Percentiles rank a stretch among this genome's conserved stretches.
phyloP scores from a whole-genome alignment of 2,329 filamentous ascomycete genomes.

The Rhynchosporium agropyri region DNA sequence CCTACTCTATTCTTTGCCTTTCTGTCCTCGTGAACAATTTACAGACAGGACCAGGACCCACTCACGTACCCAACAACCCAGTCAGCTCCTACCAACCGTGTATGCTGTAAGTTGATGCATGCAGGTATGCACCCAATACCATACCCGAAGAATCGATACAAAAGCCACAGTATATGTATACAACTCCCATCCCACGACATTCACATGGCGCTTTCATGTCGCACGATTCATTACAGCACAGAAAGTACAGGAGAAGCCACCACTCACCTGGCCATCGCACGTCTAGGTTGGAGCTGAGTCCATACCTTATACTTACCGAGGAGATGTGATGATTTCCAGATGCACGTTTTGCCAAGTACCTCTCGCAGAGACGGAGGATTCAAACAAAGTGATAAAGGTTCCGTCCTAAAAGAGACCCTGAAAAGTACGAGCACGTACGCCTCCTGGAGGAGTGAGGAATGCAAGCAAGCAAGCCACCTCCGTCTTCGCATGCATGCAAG shows the following conservation, averaged over 20 bases:
- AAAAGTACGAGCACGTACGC: not conserved
- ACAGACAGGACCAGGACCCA: too few species aligned
- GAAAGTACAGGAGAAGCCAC: too few species aligned
- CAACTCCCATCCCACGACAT: not conserved
- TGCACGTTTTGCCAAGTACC: too few species aligned
- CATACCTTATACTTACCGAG: too few species aligned
- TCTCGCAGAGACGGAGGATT: not conserved
- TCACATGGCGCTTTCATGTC: not conserved
- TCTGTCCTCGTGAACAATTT: not conserved
- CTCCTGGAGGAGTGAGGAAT: not conserved
- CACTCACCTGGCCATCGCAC: too few species aligned
- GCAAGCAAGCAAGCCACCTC: not conserved
- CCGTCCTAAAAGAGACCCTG: not conserved
- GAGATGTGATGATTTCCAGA: too few species aligned
- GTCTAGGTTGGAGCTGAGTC: too few species aligned
- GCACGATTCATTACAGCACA: too few species aligned
- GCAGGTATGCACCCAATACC: not conserved
- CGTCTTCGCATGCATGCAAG: not conserved
- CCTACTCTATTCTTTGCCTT: not conserved
- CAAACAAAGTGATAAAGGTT: not conserved
- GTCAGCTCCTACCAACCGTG: not conserved
- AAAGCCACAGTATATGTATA: not conserved
- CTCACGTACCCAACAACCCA: not conserved
- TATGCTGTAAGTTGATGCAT: not conserved
- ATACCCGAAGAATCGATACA: not conserved